Evolutionary conservation across 805 yeast genomes (phyloP).

Genomic region (Saccharomyces mikatae): DNA sequence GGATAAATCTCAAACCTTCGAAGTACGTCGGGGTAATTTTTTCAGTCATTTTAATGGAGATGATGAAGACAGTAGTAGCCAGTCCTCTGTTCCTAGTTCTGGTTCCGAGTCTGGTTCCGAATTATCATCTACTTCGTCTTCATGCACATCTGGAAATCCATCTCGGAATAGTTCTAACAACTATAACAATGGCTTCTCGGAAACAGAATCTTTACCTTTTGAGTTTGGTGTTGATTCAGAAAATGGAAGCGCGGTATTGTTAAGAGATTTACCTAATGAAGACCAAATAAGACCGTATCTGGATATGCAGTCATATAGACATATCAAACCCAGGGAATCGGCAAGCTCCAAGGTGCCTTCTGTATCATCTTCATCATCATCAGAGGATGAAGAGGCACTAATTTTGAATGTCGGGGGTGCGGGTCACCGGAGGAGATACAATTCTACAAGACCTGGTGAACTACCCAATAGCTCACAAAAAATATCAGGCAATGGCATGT

Average conservation of each 20-base stretch:
- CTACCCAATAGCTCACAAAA: background rate
- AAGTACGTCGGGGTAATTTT: constrained; percentile 12
- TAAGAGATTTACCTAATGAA: constrained; percentile 13
- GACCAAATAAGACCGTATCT: constrained; percentile 6
- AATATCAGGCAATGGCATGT: background rate
- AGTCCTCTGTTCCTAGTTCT: constrained; percentile 6
- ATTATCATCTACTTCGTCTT: background rate
- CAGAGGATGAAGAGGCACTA: constrained; percentile 11
- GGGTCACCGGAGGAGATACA: constrained; percentile 14
- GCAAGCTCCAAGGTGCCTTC: background rate
- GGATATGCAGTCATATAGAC: constrained; percentile 1
- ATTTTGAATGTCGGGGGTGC: constrained; percentile 15
- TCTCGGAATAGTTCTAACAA: background rate
- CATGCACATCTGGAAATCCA: background rate
- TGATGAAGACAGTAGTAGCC: constrained; percentile 8
- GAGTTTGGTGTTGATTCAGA: constrained; percentile 28
- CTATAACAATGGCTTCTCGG: constrained; percentile 1
- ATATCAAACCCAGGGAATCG: background rate
- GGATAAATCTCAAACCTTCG: constrained; percentile 2
- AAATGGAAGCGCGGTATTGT: constrained; percentile 19
- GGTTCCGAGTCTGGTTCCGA: constrained; percentile 7
- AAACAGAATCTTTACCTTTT: constrained; percentile 25
- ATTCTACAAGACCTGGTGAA: background rate
- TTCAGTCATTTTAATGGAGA: constrained; percentile 14
- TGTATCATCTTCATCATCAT: background rate